Evolutionary conservation across 1,284 basidiomycete species (phyloP), one percentile per base, ranked within the genome.

Genomic region (Somion occarium): DNA sequence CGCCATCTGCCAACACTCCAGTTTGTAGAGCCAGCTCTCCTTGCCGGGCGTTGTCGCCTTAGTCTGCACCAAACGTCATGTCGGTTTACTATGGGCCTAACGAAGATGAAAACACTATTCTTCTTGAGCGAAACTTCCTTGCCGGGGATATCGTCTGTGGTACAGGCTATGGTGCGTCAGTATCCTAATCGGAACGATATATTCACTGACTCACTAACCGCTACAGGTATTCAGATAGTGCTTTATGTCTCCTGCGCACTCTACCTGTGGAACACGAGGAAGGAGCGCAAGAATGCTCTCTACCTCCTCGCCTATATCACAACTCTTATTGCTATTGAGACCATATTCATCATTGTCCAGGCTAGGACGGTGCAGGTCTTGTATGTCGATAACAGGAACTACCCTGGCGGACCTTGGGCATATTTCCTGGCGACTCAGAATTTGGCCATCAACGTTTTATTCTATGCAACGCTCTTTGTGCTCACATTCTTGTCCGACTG

Each of bases 371-470:
- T 61, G 7, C 71, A 75, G 54, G 60, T 69, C 23, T 64, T 72
- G 12, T 76, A 74, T 49, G 64, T 76, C 49, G 72, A 74, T 55
- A 72, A 76, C 55, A 66, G 73, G 27, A 71, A 73, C 46, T 76
- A 70, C 51, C 72, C 73, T 11, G 59, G 59, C 7, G 66, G 66
- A 1, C 66, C 66, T 2, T 73, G 71, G 70, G 50, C 51, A 20
- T 78, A 71, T 57, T 74, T 74, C 59, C 58, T 73, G 18, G 68
- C 60, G 67, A 57, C 58, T 24, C 60, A 63, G 46, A 58, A 67
- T 37, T 63, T 71, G 12, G 58, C 72, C 0, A 65, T 74, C 49
- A 72, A 75, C 44, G 70, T 74, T 22, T 63, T 73, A 41, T 74
- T 72, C 56, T 68, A 69, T 51, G 70, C 71, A 4, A 70, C 67